Conservation (phyloP, 371 early-diverging fungal genomes). For the Mucor velutinosus region DNA sequence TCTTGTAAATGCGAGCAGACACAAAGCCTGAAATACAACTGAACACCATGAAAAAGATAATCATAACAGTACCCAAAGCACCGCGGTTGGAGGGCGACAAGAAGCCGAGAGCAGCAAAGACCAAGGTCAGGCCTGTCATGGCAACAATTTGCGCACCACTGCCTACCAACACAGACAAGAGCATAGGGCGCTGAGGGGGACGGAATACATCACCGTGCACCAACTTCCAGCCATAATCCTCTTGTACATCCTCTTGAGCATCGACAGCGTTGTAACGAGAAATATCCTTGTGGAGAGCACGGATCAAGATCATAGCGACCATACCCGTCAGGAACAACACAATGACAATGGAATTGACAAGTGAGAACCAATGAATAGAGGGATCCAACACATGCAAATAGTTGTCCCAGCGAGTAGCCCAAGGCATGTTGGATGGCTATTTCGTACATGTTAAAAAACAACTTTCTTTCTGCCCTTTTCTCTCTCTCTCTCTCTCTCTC, state of each 20-base stretch:
- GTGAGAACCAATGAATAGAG: constrained; percentile 69
- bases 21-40: constrained; percentile 86
- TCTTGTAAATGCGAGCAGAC: constrained; percentile 91
- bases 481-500: background rate
- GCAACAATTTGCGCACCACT: constrained; percentile 89
- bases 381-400: constrained; percentile 85
- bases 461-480: background rate
- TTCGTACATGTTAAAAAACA: background rate
- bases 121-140: constrained; percentile 84
- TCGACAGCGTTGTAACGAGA: constrained; percentile 74
- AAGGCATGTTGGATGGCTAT: constrained; percentile 65
- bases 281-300: constrained; percentile 89
- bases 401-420: constrained; percentile 96
- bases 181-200: constrained; percentile 75
- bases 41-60: constrained; percentile 89
- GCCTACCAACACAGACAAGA: constrained; percentile 87
- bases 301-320: constrained; percentile 82
- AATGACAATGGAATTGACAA: constrained; percentile 25
- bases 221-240: constrained; percentile 93
- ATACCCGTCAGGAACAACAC: constrained; percentile 81
- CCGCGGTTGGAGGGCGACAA: constrained; percentile 95
- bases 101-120: constrained; percentile 96
- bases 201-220: constrained; percentile 95
- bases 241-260: constrained; percentile 84
- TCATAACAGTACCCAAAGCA: constrained; percentile 85